These are phyloP conservation scores for Schizopora paradoxa DNA, from an alignment of 1,284 basidiomycete species.

Conservation along the genomic window DNA sequence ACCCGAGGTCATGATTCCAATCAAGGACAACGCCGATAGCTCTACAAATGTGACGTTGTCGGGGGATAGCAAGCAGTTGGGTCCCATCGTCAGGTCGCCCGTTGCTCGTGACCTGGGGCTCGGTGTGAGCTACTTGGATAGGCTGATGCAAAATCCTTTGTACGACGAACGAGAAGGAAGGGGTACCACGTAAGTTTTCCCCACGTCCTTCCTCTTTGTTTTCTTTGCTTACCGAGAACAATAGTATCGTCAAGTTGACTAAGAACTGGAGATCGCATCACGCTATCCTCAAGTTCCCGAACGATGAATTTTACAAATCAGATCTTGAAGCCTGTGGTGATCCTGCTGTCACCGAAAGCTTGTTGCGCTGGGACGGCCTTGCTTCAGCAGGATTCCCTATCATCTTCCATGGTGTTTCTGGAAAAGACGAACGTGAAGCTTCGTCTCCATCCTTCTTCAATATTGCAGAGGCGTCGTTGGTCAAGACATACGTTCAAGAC, in stretches of 20 bases:
- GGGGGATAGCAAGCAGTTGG: constrained; percentile 59
- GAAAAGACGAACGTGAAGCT: constrained; percentile 38
- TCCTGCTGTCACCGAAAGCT: constrained; percentile 29
- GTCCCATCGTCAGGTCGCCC: constrained; percentile 51
- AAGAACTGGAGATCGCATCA: constrained; percentile 56
- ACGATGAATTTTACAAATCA: constrained; percentile 47
- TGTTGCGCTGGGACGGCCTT: constrained; percentile 31
- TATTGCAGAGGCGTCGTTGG: constrained; percentile 37
- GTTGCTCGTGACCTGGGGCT: constrained; percentile 47
- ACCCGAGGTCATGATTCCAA: constrained; percentile 51
- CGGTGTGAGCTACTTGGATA: constrained; percentile 49
- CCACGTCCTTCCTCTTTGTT: constrained; percentile 1
- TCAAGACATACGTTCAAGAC: constrained; percentile 34
- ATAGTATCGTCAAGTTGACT: constrained; percentile 43
- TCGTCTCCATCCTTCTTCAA: constrained; percentile 48
- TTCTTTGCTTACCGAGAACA: too few relatives aligned
- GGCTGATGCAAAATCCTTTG: constrained; percentile 44
- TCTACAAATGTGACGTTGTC: constrained; percentile 51
- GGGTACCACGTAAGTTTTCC: constrained; percentile 37
- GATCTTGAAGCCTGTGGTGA: constrained; percentile 44
- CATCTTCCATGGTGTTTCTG: constrained; percentile 41
- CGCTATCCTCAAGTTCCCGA: constrained; percentile 52
- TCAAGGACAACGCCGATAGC: constrained; percentile 47
- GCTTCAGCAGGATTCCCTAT: constrained; percentile 37
- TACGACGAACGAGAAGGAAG: constrained; percentile 38